Evolutionary conservation across 1,284 basidiomycete genomes (phyloP).

Genomic region (Irpex sp.): DNA sequence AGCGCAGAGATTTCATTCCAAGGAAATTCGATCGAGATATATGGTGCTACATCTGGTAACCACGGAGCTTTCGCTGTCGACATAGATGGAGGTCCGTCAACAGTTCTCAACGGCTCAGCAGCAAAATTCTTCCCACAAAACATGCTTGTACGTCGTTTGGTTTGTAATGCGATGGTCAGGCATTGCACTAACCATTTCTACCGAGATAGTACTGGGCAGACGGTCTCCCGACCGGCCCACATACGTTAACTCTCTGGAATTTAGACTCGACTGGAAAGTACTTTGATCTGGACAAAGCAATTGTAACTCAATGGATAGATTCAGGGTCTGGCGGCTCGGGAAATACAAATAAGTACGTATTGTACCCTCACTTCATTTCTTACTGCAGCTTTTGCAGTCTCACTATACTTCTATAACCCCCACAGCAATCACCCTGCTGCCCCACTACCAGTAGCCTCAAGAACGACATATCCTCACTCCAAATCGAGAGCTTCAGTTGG

Average conservation of each 20-base stretch:
- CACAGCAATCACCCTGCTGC: not conserved
- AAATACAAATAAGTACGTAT: not conserved
- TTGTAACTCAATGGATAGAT: conserved; percentile 2
- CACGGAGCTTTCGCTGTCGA: not conserved
- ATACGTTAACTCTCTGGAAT: conserved; percentile 8
- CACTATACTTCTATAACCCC: not conserved
- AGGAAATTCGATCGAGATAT: conserved; percentile 1
- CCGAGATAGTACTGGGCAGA: conserved; percentile 6
- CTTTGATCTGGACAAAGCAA: conserved; percentile 9
- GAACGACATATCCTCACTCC: not conserved
- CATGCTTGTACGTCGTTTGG: conserved; percentile 5
- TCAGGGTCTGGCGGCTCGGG: not conserved
- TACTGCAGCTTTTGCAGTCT: not conserved
- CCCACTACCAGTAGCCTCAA: not conserved
- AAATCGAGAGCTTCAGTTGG: not conserved
- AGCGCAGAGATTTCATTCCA: not conserved
- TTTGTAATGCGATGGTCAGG: not conserved
- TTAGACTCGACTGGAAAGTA: not conserved
- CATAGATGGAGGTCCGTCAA: not conserved
- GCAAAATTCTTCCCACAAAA: conserved; percentile 2
- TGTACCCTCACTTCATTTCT: not conserved
- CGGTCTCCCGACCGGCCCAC: conserved; percentile 2
- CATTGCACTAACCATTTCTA: not conserved
- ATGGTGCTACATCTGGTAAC: not conserved
- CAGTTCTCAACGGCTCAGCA: conserved; percentile 4